phyloP scores from a whole-genome alignment of 176 grass and related monocot species.

The Poa annua region DNA sequence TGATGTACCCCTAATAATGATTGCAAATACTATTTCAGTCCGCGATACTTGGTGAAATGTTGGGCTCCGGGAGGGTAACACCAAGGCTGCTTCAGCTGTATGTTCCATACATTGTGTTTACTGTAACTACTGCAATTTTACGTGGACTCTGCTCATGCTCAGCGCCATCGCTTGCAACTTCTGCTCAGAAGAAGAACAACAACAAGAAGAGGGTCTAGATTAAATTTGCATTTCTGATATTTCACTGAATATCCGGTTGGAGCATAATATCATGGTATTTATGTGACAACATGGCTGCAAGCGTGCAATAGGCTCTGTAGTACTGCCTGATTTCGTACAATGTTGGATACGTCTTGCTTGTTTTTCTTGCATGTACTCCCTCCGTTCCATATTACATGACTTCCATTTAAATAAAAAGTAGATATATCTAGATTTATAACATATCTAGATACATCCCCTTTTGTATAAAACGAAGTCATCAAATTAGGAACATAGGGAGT shows the following conservation, averaged over 20 bases:
- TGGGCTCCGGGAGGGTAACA: slow-evolving; percentile 61
- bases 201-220: slow-evolving; percentile 46
- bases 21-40: slow-evolving; percentile 50
- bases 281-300: no score
- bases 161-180: slow-evolving; percentile 14
- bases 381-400: no score
- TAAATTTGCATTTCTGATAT: not conserved
- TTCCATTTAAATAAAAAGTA: no score
- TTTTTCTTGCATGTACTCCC: no score
- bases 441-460: no score
- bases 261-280: no score
- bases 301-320: no score
- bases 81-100: slow-evolving; percentile 70
- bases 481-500: no score
- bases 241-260: not conserved
- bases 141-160: slow-evolving; percentile 51
- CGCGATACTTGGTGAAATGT: slow-evolving; percentile 64
- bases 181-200: slow-evolving; percentile 19
- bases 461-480: no score
- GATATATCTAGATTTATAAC: no score
- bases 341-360: no score
- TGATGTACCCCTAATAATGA: not conserved
- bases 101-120: slow-evolving; percentile 53
- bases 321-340: no score
- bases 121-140: slow-evolving; percentile 54